Base-by-base conservation (phyloP, 2,329 filamentous ascomycete genomes). In the Cladosporium velox region DNA sequence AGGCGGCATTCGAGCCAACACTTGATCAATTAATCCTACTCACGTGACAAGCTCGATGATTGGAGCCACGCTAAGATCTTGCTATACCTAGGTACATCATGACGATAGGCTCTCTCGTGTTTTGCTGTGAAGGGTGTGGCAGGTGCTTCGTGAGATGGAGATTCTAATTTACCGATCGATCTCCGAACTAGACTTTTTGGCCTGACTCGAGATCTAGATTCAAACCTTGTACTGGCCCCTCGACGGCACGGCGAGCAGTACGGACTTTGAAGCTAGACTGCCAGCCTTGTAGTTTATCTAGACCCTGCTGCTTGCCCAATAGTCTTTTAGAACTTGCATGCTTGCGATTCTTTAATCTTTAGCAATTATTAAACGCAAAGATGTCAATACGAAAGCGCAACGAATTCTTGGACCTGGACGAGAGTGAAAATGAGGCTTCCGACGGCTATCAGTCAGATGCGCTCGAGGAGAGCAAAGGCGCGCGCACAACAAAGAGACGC, bases 301-400 rank as follows among this genome's bases (percentile, higher is more conserved):
- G 52, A 55, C 30, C 51, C 49, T 54, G 28, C 24, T 24, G 24
- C 24, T 24, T n/a, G 15, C 10, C 32, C 32, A 12, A 30, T 21
- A 34, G n/a, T 34, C 30, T 59, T 59, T 26, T 59, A 21, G 57
- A 44, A 44, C 24, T 41, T 59, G 5, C 15, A 26, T 41, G 10
- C n/a, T 59, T 28, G 57, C 57, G 35, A 28, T 47, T 47, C 41
- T 35, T 14, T 10, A 15, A 52, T 52, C 18, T 38, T 3, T 6
- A 24, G 15, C 32, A 30, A 7, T 1, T 47, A 7, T n/a, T 41
- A 52, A 14, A n/a, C n/a, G n/a, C 54, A 44, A 69, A 32, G 58
- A 92, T 93, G 90, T 78, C 88, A 1, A 82, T 86, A 49, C 86
- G 89, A 74, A 92, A 90, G 74, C 85, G 86, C 71, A 92, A 92